Percentiles rank a stretch among this genome's conserved stretches.
phyloP scores from a whole-genome alignment of 345 rosid genomes.

The Melastoma malabathricum region DNA sequence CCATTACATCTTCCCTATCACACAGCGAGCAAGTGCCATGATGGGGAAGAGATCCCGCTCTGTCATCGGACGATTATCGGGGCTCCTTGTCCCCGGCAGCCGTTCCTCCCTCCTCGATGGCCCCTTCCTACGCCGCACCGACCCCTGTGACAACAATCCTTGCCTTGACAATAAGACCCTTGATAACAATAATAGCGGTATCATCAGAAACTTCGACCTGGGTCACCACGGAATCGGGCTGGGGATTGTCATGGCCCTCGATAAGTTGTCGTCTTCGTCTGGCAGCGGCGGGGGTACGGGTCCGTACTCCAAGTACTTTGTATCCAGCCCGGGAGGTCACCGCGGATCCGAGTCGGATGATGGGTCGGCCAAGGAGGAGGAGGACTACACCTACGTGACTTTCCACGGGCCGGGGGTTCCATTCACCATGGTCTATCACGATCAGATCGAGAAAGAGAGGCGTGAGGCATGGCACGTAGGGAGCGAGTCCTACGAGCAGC shows the following conservation, averaged over 20 bases:
- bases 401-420: conserved; percentile 34
- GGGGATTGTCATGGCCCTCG: conserved; percentile 70
- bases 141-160: too few relatives aligned
- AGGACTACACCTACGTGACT: conserved; percentile 55
- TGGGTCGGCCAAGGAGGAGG: conserved; percentile 23
- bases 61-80: conserved; percentile 58
- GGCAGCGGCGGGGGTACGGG: too few relatives aligned
- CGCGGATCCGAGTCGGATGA: conserved; percentile 18
- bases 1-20: too few relatives aligned
- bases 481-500: background rate
- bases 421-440: conserved; percentile 41
- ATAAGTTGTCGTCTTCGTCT: conserved; percentile 12
- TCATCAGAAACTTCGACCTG: conserved; percentile 26
- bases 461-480: background rate
- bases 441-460: conserved; percentile 15
- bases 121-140: background rate
- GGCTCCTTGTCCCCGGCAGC: conserved; percentile 45
- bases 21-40: too few relatives aligned
- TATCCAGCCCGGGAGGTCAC: conserved; percentile 18
- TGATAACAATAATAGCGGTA: too few relatives aligned
- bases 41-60: conserved; percentile 54
- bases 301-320: conserved; percentile 9
- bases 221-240: conserved; percentile 48
- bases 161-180: too few relatives aligned
- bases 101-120: conserved; percentile 22